Evolutionary conservation across 441 rosid species (phyloP).

Genomic region (Lepidium campestre): DNA sequence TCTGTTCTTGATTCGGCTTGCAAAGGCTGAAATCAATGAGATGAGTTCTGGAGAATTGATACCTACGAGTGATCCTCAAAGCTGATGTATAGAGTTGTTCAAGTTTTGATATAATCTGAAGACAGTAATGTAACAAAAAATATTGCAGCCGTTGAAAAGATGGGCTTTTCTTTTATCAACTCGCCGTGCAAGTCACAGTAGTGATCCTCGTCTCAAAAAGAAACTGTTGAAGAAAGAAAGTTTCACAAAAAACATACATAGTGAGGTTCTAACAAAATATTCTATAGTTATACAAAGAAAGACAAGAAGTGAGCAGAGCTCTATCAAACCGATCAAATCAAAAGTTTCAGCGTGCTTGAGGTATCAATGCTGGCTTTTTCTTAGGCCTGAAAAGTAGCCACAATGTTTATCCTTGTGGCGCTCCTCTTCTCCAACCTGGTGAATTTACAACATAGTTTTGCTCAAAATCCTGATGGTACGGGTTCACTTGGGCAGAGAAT

Average conservation of each 20-base stretch:
- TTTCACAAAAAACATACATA: not conserved
- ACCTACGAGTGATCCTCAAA: not conserved
- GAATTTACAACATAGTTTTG: constrained; percentile 13
- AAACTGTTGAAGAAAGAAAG: not conserved
- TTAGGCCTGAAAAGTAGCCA: constrained; percentile 45
- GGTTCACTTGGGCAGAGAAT: not conserved
- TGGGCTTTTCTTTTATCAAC: not conserved
- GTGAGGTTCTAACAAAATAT: constrained; percentile 6
- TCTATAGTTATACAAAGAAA: constrained; percentile 29
- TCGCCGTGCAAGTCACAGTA: not conserved
- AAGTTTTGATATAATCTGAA: too few species aligned
- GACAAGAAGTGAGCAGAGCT: constrained; percentile 15
- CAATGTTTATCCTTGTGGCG: constrained; percentile 41
- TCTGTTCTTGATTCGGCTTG: constrained; percentile 59
- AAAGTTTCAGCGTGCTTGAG: constrained; percentile 21
- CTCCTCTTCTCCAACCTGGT: constrained; percentile 56
- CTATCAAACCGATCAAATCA: constrained; percentile 9
- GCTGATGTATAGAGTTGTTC: not conserved
- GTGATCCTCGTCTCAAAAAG: not conserved
- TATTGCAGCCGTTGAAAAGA: not conserved
- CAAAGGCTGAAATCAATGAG: constrained; percentile 48
- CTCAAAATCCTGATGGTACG: not conserved
- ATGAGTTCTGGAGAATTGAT: constrained; percentile 32
- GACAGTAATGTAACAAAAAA: not conserved
- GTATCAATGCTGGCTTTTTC: constrained; percentile 45